Evolutionary conservation across 371 early-diverging fungal species (phyloP), one percentile per base, ranked within the genome.

Genomic region (Neoconidiobolus thromboides): DNA sequence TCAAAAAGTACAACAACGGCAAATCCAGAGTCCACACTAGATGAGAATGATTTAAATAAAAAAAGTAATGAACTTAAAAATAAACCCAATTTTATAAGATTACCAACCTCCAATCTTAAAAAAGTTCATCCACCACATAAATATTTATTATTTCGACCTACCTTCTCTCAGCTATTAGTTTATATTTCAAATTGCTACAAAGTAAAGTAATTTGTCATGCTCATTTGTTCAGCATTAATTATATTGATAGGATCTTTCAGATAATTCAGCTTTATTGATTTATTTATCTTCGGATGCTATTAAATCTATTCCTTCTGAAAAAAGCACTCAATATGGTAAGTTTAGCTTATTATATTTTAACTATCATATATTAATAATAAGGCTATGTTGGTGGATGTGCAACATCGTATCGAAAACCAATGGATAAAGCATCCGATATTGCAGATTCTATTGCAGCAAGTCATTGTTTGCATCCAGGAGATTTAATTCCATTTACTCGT

Each of bases 281-380:
- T 96, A 91, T 61, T 58, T 95, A 6, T 93, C 94, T 5, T 91
- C 93, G 0, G 93, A 93, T 64, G 94, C 91, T 0, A 69, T 75
- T 56, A 81, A 81, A 14, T 36, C 54, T 61, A 66, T 38, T 36
- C 52, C 52, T 10, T 14, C 52, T 36, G 52, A 51, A 6, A 40
- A 48, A 10, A 37, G 44, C 12, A 40, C 15, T 48, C 6, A 38
- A 39, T 39, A 48, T 26, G 48, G 59, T 48, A 48, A 48, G n/a
- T 10, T 9, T 4, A 12, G 52, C 52, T 15, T 26, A 26, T 26
- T 26, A 26, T 26, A 26, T 26, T 26, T 26, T 26, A 26, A 1
- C 14, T 51, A 36, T 14, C 10, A 40, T 69, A 69, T 43, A 57
- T 71, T 0, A 69, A 66, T 50, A 26, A 12, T 62, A 65, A 68